Percentiles rank a stretch among this genome's conserved stretches.
Evolutionary conservation across 257 asterid genomes (phyloP).

Genomic region (Primulina eburnea): DNA sequence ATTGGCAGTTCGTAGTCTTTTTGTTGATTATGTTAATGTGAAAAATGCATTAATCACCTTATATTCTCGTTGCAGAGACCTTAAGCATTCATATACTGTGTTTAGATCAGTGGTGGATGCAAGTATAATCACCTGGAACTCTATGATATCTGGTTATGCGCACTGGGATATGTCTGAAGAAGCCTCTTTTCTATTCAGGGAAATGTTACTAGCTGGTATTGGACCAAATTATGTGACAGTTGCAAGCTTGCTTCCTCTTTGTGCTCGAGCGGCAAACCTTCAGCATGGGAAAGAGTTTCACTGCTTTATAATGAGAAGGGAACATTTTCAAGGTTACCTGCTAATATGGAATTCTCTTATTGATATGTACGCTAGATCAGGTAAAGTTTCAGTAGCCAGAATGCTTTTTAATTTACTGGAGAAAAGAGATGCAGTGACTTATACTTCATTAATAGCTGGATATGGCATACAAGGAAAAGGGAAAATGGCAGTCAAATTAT

Average conservation of each 20-base stretch:
- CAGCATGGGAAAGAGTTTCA: slow-evolving; percentile 82
- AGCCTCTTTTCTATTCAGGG: slow-evolving; percentile 61
- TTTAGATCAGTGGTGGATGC: slow-evolving; percentile 47
- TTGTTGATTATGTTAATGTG: slow-evolving; percentile 44
- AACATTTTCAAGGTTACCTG: slow-evolving; percentile 45
- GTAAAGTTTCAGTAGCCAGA: slow-evolving; percentile 63
- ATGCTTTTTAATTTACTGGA: slow-evolving; percentile 59
- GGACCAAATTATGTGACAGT: slow-evolving; percentile 75
- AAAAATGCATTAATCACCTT: slow-evolving; percentile 61
- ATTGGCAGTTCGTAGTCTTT: slow-evolving; percentile 56
- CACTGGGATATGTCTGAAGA: slow-evolving; percentile 59
- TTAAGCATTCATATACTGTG: slow-evolving; percentile 49
- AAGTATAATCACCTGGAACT: slow-evolving; percentile 67
- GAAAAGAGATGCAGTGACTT: slow-evolving; percentile 66
- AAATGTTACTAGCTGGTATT: slow-evolving; percentile 46
- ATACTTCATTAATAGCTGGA: slow-evolving; percentile 83
- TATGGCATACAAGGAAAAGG: slow-evolving; percentile 82
- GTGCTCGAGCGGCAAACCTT: slow-evolving; percentile 76
- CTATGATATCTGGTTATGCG: slow-evolving; percentile 73
- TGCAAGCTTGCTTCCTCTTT: slow-evolving; percentile 75
- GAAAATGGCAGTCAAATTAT: slow-evolving; percentile 50
- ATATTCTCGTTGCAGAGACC: slow-evolving; percentile 75
- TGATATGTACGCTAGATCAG: slow-evolving; percentile 82
- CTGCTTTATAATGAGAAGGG: slow-evolving; percentile 54
- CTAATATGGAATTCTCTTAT: slow-evolving; percentile 73